Evolutionary conservation across 176 grass and related monocot species (phyloP), one percentile per base, ranked within the genome.

Genomic region (Phragmites australis): DNA sequence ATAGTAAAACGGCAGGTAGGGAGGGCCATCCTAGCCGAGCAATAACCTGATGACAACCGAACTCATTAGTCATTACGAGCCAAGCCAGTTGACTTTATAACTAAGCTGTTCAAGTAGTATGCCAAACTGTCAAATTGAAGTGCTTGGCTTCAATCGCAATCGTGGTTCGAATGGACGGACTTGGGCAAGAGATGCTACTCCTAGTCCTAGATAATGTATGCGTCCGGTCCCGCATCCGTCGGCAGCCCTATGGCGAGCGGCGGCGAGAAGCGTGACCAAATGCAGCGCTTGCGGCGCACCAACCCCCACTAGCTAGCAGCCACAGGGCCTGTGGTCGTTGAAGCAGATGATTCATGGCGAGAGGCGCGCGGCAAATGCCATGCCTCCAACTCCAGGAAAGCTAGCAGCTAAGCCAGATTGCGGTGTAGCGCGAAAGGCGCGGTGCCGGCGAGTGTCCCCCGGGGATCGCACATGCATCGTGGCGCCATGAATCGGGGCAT

Each of bases 371-470:
- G 15, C 34, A 37, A 49, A 51, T 51, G 49, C 49, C 49, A 18
- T 19, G 34, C 5, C 5, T 5, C 34, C 34, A 2, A 37, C 34
- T 5, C 5, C 34, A 2, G 34, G 34, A 37, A 5, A 12, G 23
- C 3, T 2, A 2, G 12, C 11, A 14, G 25, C 12, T 60, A 16
- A 4, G 25, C 11, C 4, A 12, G 12, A 3, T 25, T 5, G 26
- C n/a, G 31, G 30, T 83, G 71, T 67, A 72, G 76, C 77, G 4
- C 23, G 79, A 77, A 54, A 82, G 72, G 71, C 11, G 78, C 32
- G 4, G 62, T 77, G 51, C 72, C 54, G 65, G 57, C 44, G 15
- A 27, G 50, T 84, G 86, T 68, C 21, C 75, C 86, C 81, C 48
- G 5, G 15, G 42, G 23, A 19, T 44, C 29, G 75, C 51, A 41